Percentiles rank a stretch among this genome's conserved stretches.
phyloP scores from a whole-genome alignment of 2,329 filamentous ascomycete species.

The Neopestalotiopsis clavispora region DNA sequence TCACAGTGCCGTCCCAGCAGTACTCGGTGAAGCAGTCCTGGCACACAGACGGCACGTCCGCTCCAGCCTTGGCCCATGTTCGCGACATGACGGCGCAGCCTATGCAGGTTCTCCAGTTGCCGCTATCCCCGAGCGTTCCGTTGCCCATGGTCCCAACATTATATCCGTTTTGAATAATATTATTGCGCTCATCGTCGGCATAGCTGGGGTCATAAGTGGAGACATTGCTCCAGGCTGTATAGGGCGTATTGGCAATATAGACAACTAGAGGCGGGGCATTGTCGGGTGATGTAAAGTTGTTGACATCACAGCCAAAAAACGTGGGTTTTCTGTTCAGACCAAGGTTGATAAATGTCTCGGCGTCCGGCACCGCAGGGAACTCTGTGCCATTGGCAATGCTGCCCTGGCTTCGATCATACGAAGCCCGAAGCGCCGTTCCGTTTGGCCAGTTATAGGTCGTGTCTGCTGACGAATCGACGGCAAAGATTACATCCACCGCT shows the following conservation, averaged over 20 bases:
- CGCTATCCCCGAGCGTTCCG: constrained; percentile 56
- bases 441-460: constrained; percentile 75
- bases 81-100: constrained; percentile 85
- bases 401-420: constrained; percentile 70
- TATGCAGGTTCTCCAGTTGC: constrained; percentile 80
- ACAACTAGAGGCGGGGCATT: constrained; percentile 69
- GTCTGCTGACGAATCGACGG: constrained; percentile 79
- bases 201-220: constrained; percentile 76
- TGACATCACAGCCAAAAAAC: constrained; percentile 79
- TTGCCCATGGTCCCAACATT: constrained; percentile 85
- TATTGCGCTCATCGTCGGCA: constrained; percentile 69
- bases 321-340: constrained; percentile 75
- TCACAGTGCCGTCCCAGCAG: constrained; percentile 87
- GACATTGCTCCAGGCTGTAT: constrained; percentile 76
- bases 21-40: constrained; percentile 77
- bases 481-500: constrained; percentile 79
- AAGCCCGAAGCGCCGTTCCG: constrained; percentile 74
- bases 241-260: constrained; percentile 88
- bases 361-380: constrained; percentile 75
- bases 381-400: constrained; percentile 64
- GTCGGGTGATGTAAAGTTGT: constrained; percentile 55
- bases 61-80: constrained; percentile 73
- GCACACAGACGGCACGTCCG: constrained; percentile 73
- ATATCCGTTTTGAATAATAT: constrained; percentile 86
- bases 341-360: constrained; percentile 79